Evolutionary conservation across 2,329 filamentous ascomycete species (phyloP).

Genomic region (Nemania sp.): DNA sequence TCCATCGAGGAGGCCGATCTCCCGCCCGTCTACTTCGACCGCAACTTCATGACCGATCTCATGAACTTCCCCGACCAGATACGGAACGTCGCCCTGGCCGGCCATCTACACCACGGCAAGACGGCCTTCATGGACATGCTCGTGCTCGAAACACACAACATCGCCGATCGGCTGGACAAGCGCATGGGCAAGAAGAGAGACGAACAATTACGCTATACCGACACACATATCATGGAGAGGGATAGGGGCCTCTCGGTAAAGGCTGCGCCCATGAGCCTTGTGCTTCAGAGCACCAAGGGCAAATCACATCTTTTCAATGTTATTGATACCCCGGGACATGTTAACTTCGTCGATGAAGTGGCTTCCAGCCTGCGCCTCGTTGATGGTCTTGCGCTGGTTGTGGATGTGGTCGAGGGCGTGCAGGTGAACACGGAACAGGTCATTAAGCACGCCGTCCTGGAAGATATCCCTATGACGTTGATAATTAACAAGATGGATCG

Average conservation of each 20-base stretch:
- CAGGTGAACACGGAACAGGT: slow-evolving; percentile 97
- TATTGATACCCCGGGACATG: slow-evolving; percentile 95
- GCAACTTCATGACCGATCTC: slow-evolving; percentile 92
- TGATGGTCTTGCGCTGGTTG: slow-evolving; percentile 91
- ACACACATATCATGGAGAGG: slow-evolving; percentile 88
- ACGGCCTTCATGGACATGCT: slow-evolving; percentile 99
- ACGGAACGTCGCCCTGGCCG: slow-evolving; percentile 90
- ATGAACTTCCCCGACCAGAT: slow-evolving; percentile 97
- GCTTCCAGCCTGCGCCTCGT: slow-evolving; percentile 87
- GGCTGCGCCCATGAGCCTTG: slow-evolving; percentile 91
- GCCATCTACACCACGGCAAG: slow-evolving; percentile 97
- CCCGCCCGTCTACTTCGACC: slow-evolving; percentile 86
- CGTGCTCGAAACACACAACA: slow-evolving; percentile 93
- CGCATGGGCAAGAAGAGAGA: slow-evolving; percentile 84
- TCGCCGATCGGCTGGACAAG: slow-evolving; percentile 81
- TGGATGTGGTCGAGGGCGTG: slow-evolving; percentile 99
- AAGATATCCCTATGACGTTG: slow-evolving; percentile 88
- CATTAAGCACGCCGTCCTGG: slow-evolving; percentile 93
- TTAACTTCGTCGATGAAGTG: slow-evolving; percentile 98
- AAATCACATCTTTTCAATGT: slow-evolving; percentile 97
- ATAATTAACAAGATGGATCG: slow-evolving; percentile 98
- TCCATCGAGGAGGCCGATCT: slow-evolving; percentile 91
- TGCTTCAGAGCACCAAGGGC: slow-evolving; percentile 86
- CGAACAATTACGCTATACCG: slow-evolving; percentile 94
- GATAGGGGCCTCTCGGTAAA: slow-evolving; percentile 94